These are phyloP conservation scores for Verticillium albo-atrum DNA, from an alignment of 2,329 filamentous ascomycete species.

Conservation along the genomic window DNA sequence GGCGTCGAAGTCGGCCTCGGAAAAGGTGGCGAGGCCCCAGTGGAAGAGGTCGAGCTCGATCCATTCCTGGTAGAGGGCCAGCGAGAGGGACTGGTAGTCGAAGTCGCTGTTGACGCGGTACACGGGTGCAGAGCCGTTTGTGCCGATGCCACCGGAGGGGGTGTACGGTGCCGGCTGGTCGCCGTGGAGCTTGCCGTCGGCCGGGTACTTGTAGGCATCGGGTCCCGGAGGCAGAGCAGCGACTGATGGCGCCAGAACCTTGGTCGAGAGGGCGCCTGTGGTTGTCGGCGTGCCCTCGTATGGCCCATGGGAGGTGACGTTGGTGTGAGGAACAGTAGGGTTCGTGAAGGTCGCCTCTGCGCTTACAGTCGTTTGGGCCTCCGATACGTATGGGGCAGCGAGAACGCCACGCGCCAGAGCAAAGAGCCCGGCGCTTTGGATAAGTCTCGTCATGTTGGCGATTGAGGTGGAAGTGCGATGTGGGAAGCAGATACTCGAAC, in stretches of 20 bases:
- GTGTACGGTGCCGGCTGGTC: conserved; percentile 67
- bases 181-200: conserved; percentile 64
- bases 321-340: conserved; percentile 34
- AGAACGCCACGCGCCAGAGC: conserved; percentile 10
- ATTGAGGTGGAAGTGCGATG: neutral
- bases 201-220: conserved; percentile 65
- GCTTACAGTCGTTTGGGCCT: conserved; percentile 28
- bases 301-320: conserved; percentile 64
- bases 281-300: conserved; percentile 62
- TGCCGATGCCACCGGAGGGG: conserved; percentile 69
- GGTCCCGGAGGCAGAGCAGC: conserved; percentile 51
- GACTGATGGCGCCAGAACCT: conserved; percentile 53
- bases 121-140: conserved; percentile 70
- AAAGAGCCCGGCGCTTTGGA: conserved; percentile 9
- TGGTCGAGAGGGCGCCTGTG: conserved; percentile 62
- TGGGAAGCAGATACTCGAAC: neutral
- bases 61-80: conserved; percentile 78
- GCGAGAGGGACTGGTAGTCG: conserved; percentile 72
- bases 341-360: conserved; percentile 21
- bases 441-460: neutral
- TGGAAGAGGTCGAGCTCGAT: conserved; percentile 83
- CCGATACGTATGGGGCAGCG: conserved; percentile 29
- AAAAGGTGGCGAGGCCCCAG: conserved; percentile 67
- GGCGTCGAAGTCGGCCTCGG: conserved; percentile 62
- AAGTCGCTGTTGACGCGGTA: conserved; percentile 79